phyloP scores from a whole-genome alignment of 805 yeast genomes.

The Ogataea trehalophila region DNA sequence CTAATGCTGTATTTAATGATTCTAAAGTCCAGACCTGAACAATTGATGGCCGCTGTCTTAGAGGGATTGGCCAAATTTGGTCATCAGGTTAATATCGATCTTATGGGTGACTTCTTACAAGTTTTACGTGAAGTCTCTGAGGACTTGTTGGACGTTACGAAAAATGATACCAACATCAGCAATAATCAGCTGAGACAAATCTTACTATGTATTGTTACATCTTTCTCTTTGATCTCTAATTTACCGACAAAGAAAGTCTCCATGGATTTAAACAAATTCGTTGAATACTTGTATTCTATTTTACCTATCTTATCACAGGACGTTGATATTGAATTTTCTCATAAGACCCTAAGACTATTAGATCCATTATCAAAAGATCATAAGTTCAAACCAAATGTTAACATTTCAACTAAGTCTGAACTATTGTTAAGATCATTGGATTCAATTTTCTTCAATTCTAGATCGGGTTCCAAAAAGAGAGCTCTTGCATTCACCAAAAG shows the following conservation, averaged over 20 bases:
- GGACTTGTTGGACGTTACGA: slow-evolving; percentile 40
- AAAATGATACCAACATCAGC: slow-evolving; percentile 38
- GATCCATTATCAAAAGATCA: slow-evolving; percentile 59
- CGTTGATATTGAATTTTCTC: slow-evolving; percentile 81
- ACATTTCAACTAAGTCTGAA: slow-evolving; percentile 86
- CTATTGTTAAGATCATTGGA: slow-evolving; percentile 73
- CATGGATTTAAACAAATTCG: slow-evolving; percentile 77
- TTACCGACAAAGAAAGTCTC: slow-evolving; percentile 69
- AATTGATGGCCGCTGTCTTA: slow-evolving; percentile 76
- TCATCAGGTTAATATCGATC: slow-evolving; percentile 86
- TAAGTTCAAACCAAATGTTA: slow-evolving; percentile 59
- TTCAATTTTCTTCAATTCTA: slow-evolving; percentile 71
- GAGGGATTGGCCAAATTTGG: slow-evolving; percentile 92
- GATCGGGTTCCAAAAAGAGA: slow-evolving; percentile 59
- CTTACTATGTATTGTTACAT: slow-evolving; percentile 79
- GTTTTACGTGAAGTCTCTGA: slow-evolving; percentile 77
- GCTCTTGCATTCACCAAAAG: slow-evolving; percentile 83
- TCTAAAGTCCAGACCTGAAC: slow-evolving; percentile 55
- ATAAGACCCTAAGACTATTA: slow-evolving; percentile 70
- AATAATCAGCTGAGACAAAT: slow-evolving; percentile 61
- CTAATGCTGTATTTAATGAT: slow-evolving; percentile 74
- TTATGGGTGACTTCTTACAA: slow-evolving; percentile 87
- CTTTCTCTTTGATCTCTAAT: slow-evolving; percentile 78
- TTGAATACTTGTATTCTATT: slow-evolving; percentile 66
- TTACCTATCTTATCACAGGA: slow-evolving; percentile 68